Evolutionary conservation across 2,329 filamentous ascomycete species (phyloP).

Genomic region (Davidsoniella eucalypti): DNA sequence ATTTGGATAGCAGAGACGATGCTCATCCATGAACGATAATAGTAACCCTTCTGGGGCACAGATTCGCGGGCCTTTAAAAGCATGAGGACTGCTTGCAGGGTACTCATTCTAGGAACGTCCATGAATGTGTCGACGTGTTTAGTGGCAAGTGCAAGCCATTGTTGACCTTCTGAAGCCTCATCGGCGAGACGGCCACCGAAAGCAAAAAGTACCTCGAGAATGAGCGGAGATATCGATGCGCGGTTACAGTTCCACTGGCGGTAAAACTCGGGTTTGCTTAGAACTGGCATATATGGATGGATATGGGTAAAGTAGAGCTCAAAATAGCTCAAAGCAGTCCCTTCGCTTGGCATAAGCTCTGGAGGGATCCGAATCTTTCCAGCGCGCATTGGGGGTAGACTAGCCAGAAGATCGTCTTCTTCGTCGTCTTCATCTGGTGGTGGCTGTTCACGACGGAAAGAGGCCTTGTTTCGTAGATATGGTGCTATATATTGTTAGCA

Average conservation of each 20-base stretch:
- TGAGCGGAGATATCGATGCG: slow-evolving; percentile 70
- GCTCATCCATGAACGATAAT: slow-evolving; percentile 94
- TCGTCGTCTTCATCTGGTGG: slow-evolving; percentile 58
- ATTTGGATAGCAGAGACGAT: slow-evolving; percentile 84
- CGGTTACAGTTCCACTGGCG: slow-evolving; percentile 77
- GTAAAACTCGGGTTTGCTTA: slow-evolving; percentile 70
- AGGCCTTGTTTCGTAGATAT: slow-evolving; percentile 56
- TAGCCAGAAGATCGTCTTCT: slow-evolving; percentile 54
- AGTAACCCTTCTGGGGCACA: slow-evolving; percentile 86
- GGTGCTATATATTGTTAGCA: slow-evolving; percentile 39
- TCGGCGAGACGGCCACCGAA: slow-evolving; percentile 73
- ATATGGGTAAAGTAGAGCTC: slow-evolving; percentile 81
- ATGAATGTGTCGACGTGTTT: slow-evolving; percentile 87
- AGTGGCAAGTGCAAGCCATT: slow-evolving; percentile 88
- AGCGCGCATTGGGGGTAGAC: slow-evolving; percentile 49
- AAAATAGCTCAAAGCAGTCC: slow-evolving; percentile 69
- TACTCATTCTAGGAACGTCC: slow-evolving; percentile 78
- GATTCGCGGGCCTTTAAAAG: slow-evolving; percentile 82
- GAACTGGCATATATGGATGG: slow-evolving; percentile 80
- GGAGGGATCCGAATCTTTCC: slow-evolving; percentile 75
- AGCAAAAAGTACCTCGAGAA: slow-evolving; percentile 82
- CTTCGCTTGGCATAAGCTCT: slow-evolving; percentile 81
- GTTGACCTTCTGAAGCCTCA: slow-evolving; percentile 67
- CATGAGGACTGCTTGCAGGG: slow-evolving; percentile 75
- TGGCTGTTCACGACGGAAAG: slow-evolving; percentile 35